These are phyloP conservation scores for Paxillus involutus DNA, from an alignment of 768 basidiomycete species.

Conservation along the genomic window DNA sequence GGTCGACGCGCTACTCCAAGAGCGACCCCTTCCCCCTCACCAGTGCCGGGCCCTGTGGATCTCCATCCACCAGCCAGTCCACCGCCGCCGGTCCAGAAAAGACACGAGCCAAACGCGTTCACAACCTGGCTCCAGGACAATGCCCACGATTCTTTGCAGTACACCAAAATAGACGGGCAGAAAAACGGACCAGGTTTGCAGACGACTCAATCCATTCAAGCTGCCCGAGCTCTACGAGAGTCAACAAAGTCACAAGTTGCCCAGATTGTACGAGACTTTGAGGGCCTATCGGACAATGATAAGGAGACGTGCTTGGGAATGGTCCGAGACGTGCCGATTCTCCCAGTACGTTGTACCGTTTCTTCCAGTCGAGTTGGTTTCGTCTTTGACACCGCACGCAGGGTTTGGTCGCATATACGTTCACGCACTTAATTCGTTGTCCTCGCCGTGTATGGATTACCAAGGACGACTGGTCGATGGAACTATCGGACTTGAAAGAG, in stretches of 20 bases:
- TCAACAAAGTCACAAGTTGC: constrained; percentile 12
- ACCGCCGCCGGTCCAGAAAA: too few species aligned
- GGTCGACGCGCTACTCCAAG: neutral
- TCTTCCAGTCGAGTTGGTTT: neutral
- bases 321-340: constrained; percentile 16
- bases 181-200: neutral
- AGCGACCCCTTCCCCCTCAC: neutral
- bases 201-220: too few species aligned
- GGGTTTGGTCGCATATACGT: constrained; percentile 30
- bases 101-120: constrained; percentile 10
- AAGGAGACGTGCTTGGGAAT: constrained; percentile 13
- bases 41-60: neutral
- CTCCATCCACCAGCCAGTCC: neutral
- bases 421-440: constrained; percentile 24
- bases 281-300: constrained; percentile 4
- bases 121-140: constrained; percentile 10
- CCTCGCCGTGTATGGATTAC: constrained; percentile 9
- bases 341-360: constrained; percentile 19
- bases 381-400: constrained; percentile 5
- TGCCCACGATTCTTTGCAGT: neutral
- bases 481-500: constrained; percentile 7
- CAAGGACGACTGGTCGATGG: constrained; percentile 7
- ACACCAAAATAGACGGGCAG: constrained; percentile 22
- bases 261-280: constrained; percentile 19
- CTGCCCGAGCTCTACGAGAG: constrained; percentile 11